Conservation (phyloP, 768 basidiomycete species). For the Mrakia gelida region DNA sequence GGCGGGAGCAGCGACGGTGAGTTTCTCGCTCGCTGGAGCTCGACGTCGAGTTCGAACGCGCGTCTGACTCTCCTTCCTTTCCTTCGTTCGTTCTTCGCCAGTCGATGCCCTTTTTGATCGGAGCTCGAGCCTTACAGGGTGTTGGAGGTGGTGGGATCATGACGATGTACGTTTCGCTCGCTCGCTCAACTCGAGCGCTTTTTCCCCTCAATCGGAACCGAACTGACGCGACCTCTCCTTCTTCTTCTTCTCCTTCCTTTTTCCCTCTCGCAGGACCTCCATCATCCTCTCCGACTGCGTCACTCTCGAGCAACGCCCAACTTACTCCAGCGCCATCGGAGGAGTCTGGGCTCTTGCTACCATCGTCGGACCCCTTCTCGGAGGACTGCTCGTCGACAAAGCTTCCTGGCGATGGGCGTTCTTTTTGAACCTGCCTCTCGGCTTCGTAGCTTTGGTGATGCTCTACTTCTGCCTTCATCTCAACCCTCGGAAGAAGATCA, state of each 20-base stretch:
- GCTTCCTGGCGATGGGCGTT: background rate
- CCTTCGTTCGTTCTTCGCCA: conserved; percentile 32
- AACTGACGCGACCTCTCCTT: background rate
- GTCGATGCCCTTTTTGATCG: conserved; percentile 60
- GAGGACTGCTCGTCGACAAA: conserved; percentile 19
- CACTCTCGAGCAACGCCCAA: conserved; percentile 1
- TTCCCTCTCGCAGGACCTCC: conserved; percentile 54
- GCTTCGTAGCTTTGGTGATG: conserved; percentile 41
- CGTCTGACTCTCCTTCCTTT: conserved; percentile 8
- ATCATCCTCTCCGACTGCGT: conserved; percentile 81
- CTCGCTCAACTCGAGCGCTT: too few species aligned
- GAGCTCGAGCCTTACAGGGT: conserved; percentile 63
- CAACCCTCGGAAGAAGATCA: conserved; percentile 39
- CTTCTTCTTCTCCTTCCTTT: background rate
- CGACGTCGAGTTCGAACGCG: too few species aligned
- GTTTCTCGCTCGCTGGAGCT: too few species aligned
- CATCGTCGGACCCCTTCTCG: background rate
- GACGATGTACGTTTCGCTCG: background rate
- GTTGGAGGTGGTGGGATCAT: conserved; percentile 61
- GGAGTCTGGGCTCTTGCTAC: conserved; percentile 1
- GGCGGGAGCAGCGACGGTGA: conserved; percentile 69
- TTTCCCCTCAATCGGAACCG: too few species aligned
- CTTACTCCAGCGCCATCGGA: background rate
- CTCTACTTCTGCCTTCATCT: conserved; percentile 46
- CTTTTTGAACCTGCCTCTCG: conserved; percentile 38